Conservation (phyloP, 192 early-diverging fungal species). For the Thoreauomyces humboldtii region DNA sequence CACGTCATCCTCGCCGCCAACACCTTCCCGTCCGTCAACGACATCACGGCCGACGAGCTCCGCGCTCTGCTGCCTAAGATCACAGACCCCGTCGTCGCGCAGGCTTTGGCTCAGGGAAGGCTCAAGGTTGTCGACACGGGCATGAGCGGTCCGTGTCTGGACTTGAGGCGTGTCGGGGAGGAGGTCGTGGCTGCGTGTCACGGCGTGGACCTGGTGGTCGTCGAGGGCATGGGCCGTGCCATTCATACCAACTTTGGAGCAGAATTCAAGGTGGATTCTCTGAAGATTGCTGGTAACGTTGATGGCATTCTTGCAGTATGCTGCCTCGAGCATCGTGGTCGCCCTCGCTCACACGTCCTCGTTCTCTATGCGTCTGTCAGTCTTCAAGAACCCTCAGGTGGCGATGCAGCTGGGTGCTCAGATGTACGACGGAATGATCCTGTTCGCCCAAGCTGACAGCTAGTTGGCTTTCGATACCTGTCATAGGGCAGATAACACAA, state of each 20-base stretch:
- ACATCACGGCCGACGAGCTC: slow-evolving; percentile 71
- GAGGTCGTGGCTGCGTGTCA: slow-evolving; percentile 49
- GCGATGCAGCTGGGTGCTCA: slow-evolving; percentile 64
- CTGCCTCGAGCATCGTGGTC: neutral
- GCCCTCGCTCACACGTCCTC: too few relatives aligned
- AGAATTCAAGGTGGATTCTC: slow-evolving; percentile 63
- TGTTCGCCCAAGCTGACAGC: too few relatives aligned
- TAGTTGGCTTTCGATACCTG: too few relatives aligned
- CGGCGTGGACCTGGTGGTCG: slow-evolving; percentile 70
- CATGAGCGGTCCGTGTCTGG: slow-evolving; percentile 69
- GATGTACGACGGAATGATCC: slow-evolving; percentile 68
- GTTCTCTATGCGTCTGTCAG: slow-evolving; percentile 16
- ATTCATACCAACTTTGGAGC: slow-evolving; percentile 80
- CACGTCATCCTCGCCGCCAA: slow-evolving; percentile 73
- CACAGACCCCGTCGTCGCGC: slow-evolving; percentile 43
- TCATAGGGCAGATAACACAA: too few relatives aligned
- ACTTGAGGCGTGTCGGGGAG: slow-evolving; percentile 62
- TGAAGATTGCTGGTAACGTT: slow-evolving; percentile 69
- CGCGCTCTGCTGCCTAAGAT: slow-evolving; percentile 44
- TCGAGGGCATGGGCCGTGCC: slow-evolving; percentile 77
- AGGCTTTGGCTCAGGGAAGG: slow-evolving; percentile 24
- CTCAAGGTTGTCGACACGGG: slow-evolving; percentile 67
- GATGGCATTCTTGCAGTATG: neutral
- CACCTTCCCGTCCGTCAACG: slow-evolving; percentile 74
- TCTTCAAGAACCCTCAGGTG: slow-evolving; percentile 75